Evolutionary conservation across 306 rosid genomes (phyloP), one percentile per base, ranked within the genome.

Genomic region (Prunus kanzakura): DNA sequence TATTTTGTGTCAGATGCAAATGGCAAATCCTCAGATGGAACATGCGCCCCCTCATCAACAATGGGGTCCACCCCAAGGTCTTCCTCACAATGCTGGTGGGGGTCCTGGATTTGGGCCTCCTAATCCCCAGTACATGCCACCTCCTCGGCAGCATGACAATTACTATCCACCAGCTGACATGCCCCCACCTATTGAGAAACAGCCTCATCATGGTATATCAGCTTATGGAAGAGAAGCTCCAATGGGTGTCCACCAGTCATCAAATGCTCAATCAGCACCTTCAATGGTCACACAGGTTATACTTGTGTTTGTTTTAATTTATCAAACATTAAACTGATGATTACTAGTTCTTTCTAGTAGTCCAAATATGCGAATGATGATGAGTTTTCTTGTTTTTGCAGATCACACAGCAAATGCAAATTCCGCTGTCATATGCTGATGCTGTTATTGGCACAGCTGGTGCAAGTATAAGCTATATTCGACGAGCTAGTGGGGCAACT

Each of bases 381-480:
- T 61, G 60, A 29, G 47, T 62, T 16, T 51, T 72, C 54, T 83
- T 77, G 76, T 81, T 81, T 63, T 79, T 73, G 80, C 94, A 96
- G 99, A 79, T 90, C 70, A 96, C 96, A 0, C 93, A 93, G 81
- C 98, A 96, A 85, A 88, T 93, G 91, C 99, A 96, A 77, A 86
- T 96, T 82, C 99, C 96, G n/a, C 81, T 96, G 52, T 88, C 97
- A 27, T 96, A 84, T 82, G 98, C 97, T 3, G 99, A 96, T 76
- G 99, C 98, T 76, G 98, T 96, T 61, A 96, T 96, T 78, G 99
- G 99, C 67, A 83, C 99, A 38, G 96, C 97, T 51, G 98, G 99
- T 76, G 82, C 98, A 13, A 93, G 86, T 84, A 93, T 93, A 83
- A 96, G 99, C 85, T 96, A 96, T 85, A 96, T 93, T 58, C 88